phyloP scores from a whole-genome alignment of 1,284 basidiomycete species.

The Ustilago lituana region DNA sequence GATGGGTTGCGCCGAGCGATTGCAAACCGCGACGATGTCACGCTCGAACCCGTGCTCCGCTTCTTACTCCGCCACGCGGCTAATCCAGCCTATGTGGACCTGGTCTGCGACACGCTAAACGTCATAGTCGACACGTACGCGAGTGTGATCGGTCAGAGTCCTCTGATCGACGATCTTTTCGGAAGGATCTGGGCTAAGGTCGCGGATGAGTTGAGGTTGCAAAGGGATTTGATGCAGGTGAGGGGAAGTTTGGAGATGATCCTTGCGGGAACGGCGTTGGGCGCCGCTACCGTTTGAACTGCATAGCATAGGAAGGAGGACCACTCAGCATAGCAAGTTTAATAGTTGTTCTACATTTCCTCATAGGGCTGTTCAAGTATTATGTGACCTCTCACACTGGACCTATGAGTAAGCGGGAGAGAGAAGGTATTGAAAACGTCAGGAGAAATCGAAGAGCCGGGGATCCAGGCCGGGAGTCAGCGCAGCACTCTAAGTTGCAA shows the following conservation, averaged over 20 bases:
- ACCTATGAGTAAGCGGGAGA: too few species aligned
- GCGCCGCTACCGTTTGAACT: slow-evolving; percentile 29
- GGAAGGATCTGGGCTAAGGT: slow-evolving; percentile 84
- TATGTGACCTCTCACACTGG: too few species aligned
- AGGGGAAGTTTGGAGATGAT: slow-evolving; percentile 94
- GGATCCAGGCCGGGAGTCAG: too few species aligned
- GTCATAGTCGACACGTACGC: slow-evolving; percentile 92
- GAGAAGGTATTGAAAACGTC: too few species aligned
- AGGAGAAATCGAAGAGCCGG: too few species aligned
- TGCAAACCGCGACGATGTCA: slow-evolving; percentile 89
- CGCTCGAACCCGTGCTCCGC: slow-evolving; percentile 87
- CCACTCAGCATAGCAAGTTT: too few species aligned
- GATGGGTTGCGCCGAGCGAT: slow-evolving; percentile 89
- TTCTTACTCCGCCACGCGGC: slow-evolving; percentile 85
- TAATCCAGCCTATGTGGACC: slow-evolving; percentile 88
- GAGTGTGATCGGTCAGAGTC: slow-evolving; percentile 89
- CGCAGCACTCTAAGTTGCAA: background rate
- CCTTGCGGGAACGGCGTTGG: slow-evolving; percentile 68
- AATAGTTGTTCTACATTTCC: too few species aligned
- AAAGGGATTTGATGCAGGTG: slow-evolving; percentile 83
- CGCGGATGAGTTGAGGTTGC: slow-evolving; percentile 85
- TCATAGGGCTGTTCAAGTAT: too few species aligned
- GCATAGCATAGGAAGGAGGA: slow-evolving; percentile 3
- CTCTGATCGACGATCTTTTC: slow-evolving; percentile 85
- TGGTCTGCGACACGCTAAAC: slow-evolving; percentile 83